Percentiles rank a stretch among this genome's conserved stretches.
phyloP scores from a whole-genome alignment of 306 rosid genomes.

The Quillaja saponaria region DNA sequence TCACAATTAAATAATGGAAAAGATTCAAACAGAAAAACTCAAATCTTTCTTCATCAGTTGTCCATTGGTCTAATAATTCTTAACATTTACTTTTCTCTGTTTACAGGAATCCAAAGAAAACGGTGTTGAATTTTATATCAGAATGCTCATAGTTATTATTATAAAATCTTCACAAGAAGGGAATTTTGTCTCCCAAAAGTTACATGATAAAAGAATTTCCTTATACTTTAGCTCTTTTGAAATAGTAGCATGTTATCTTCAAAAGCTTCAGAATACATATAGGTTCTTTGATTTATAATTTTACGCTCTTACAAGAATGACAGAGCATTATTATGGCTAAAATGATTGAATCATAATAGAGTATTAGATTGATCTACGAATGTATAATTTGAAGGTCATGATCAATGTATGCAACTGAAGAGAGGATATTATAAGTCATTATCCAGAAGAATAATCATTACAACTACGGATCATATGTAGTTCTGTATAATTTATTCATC shows the following conservation, averaged over 20 bases:
- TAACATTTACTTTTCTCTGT: not conserved
- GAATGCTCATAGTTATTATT: too few relatives aligned
- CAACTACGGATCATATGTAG: conserved; percentile 10
- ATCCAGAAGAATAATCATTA: conserved; percentile 10
- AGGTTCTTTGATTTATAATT: not conserved
- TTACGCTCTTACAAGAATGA: not conserved
- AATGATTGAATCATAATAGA: not conserved
- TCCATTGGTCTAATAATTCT: not conserved
- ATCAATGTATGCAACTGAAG: too few relatives aligned
- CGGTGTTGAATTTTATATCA: too few relatives aligned
- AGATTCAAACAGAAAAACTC: too few relatives aligned
- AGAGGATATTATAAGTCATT: not conserved
- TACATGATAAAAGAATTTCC: not conserved
- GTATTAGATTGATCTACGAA: too few relatives aligned
- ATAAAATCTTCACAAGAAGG: too few relatives aligned
- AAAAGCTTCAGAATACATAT: not conserved
- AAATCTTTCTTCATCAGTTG: too few relatives aligned
- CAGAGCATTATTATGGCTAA: conserved; percentile 3
- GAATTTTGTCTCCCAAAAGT: too few relatives aligned
- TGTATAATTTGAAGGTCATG: too few relatives aligned
- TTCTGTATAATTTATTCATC: not conserved
- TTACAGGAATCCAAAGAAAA: not conserved
- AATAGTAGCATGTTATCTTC: conserved; percentile 9
- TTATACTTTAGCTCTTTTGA: not conserved
- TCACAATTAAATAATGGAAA: too few relatives aligned